Percentiles rank a stretch among this genome's conserved stretches.
Evolutionary conservation across 345 rosid species (phyloP).

Genomic region (Acer yangbiense): DNA sequence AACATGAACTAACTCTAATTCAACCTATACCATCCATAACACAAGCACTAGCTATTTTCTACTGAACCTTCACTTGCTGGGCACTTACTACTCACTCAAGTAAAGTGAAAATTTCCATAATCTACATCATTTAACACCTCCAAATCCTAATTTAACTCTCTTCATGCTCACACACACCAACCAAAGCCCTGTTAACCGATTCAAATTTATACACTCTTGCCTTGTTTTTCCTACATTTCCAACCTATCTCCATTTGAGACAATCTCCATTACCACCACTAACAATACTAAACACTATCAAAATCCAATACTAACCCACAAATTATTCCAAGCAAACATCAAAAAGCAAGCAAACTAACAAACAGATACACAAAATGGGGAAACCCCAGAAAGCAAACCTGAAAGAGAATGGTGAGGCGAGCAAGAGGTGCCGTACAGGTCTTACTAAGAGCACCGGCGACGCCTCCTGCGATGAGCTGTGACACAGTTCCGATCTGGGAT

Average conservation of each 20-base stretch:
- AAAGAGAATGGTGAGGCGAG: slow-evolving; percentile 93
- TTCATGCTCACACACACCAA: not conserved
- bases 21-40: not conserved
- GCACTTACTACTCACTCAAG: not conserved
- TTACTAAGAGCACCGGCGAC: slow-evolving; percentile 94
- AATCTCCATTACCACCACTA: not conserved
- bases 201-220: not conserved
- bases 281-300: not conserved
- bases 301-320: not conserved
- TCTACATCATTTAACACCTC: not conserved
- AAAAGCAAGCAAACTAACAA: not conserved
- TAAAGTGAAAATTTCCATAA: not conserved
- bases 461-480: slow-evolving; percentile 93
- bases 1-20: not conserved
- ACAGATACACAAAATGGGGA: slow-evolving; percentile 8
- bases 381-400: slow-evolving; percentile 52
- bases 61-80: not conserved
- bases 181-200: not conserved
- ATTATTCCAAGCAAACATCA: not conserved
- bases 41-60: not conserved
- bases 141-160: not conserved
- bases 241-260: not conserved
- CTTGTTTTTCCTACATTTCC: not conserved
- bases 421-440: slow-evolving; percentile 96
- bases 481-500: slow-evolving; percentile 67